These are phyloP conservation scores for Saccharomyces hybrid DNA, from an alignment of 1,139 yeast species.

Conservation along the genomic window DNA sequence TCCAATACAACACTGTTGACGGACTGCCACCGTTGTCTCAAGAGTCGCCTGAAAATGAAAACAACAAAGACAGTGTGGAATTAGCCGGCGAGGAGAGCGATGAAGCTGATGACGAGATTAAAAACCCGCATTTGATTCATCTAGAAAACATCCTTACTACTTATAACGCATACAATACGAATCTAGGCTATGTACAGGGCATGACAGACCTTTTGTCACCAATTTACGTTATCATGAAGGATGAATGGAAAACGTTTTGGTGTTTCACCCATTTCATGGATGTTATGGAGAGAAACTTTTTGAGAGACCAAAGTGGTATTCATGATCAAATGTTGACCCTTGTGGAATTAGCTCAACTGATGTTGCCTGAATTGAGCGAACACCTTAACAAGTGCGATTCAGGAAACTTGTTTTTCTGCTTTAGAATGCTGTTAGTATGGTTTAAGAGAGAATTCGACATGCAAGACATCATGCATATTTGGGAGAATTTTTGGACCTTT, in stretches of 20 bases:
- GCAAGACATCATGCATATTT: constrained; percentile 65
- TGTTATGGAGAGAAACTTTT: constrained; percentile 88
- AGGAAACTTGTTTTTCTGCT: constrained; percentile 83
- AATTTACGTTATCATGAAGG: constrained; percentile 65
- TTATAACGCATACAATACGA: constrained; percentile 73
- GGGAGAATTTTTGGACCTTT: constrained; percentile 94
- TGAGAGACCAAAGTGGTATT: constrained; percentile 90
- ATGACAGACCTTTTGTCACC: constrained; percentile 94
- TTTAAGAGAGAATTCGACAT: constrained; percentile 86
- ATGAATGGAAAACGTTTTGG: constrained; percentile 82
- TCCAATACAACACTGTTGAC: constrained; percentile 40
- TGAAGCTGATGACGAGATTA: constrained; percentile 45
- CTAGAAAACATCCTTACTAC: constrained; percentile 77
- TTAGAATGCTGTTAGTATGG: constrained; percentile 92
- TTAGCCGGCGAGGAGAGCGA: constrained; percentile 44
- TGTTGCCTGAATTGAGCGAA: constrained; percentile 75
- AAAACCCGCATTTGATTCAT: constrained; percentile 58
- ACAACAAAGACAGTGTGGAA: constrained; percentile 20
- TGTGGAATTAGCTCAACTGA: constrained; percentile 75
- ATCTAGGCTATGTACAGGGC: constrained; percentile 94
- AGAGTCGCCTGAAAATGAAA: constrained; percentile 22
- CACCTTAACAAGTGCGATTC: constrained; percentile 86
- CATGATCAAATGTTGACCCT: constrained; percentile 76
- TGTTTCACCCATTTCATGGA: constrained; percentile 85
- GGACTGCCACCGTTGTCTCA: constrained; percentile 21